Conservation (phyloP, 2,329 filamentous ascomycete species). For the Zarea fungicola region DNA sequence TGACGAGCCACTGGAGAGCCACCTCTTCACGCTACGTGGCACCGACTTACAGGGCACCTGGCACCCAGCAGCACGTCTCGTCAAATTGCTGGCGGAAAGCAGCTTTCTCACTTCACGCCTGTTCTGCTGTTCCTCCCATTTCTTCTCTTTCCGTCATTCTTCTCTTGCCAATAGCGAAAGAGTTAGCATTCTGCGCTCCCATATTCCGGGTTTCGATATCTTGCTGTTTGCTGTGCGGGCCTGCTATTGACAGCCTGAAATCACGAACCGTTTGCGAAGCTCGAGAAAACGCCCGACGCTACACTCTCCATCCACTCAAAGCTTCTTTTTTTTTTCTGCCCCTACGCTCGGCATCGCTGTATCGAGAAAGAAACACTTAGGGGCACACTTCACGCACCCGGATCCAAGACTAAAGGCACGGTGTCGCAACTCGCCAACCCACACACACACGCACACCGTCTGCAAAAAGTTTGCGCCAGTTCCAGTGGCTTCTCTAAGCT, state of each 20-base stretch:
- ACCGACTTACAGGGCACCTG: neutral
- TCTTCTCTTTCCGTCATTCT: constrained; percentile 8
- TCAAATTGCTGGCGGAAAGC: constrained; percentile 8
- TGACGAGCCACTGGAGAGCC: neutral
- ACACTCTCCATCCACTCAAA: constrained; percentile 7
- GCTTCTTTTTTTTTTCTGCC: constrained; percentile 1
- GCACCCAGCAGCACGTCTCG: neutral
- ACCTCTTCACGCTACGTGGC: neutral
- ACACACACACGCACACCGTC: constrained; percentile 1
- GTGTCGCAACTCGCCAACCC: constrained; percentile 3
- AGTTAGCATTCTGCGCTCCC: neutral
- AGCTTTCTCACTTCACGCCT: constrained; percentile 12
- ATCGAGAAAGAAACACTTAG: constrained; percentile 3
- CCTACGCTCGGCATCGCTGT: neutral
- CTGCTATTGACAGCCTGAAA: neutral
- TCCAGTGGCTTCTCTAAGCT: neutral
- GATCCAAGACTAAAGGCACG: neutral
- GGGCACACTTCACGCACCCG: neutral
- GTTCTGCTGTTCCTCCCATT: constrained; percentile 8
- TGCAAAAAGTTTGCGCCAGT: constrained; percentile 8
- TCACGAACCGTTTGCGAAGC: neutral
- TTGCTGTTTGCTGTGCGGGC: constrained; percentile 1
- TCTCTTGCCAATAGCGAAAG: constrained; percentile 3
- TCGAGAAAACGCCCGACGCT: neutral
- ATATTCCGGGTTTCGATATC: neutral